phyloP scores from a whole-genome alignment of 2,329 filamentous ascomycete species.

The Graphilbum ipis-grandicollis region DNA sequence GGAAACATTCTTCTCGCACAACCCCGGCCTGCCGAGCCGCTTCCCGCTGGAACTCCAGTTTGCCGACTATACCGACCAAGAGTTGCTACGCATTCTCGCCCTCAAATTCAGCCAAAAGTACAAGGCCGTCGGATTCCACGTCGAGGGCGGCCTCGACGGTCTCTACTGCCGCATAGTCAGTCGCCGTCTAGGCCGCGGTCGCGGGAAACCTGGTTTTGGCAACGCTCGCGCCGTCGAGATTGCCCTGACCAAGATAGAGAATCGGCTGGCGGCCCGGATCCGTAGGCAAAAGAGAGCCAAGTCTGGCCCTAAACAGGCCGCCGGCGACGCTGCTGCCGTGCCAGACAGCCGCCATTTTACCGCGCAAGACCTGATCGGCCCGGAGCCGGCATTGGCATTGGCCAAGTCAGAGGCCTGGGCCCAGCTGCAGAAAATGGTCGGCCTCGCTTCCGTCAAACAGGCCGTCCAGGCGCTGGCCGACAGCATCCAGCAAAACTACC shows the following conservation, averaged over 20 bases:
- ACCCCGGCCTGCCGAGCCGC: slow-evolving; percentile 51
- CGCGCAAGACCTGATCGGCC: slow-evolving; percentile 55
- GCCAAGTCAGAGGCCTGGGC: slow-evolving; percentile 35
- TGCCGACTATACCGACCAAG: slow-evolving; percentile 47
- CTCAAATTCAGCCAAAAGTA: slow-evolving; percentile 37
- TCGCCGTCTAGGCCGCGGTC: slow-evolving; percentile 40
- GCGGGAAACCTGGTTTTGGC: slow-evolving; percentile 51
- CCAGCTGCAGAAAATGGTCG: slow-evolving; percentile 39
- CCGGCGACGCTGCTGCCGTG: too few species aligned
- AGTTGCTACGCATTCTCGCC: slow-evolving; percentile 44
- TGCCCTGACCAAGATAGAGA: neutral
- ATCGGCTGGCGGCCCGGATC: slow-evolving; percentile 41
- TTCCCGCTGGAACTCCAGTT: slow-evolving; percentile 52
- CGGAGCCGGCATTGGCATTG: slow-evolving; percentile 39
- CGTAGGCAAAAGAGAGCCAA: slow-evolving; percentile 19
- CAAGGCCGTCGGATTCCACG: slow-evolving; percentile 31
- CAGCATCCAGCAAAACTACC: slow-evolving; percentile 44
- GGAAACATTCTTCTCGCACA: slow-evolving; percentile 61
- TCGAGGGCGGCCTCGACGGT: slow-evolving; percentile 39
- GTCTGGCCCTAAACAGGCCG: neutral
- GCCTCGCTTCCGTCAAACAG: slow-evolving; percentile 44
- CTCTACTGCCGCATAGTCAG: slow-evolving; percentile 47
- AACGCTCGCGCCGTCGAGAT: slow-evolving; percentile 59
- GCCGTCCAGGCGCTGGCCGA: slow-evolving; percentile 41
- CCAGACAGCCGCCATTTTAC: slow-evolving; percentile 43